Percentiles rank a stretch among this genome's conserved stretches.
phyloP scores from a whole-genome alignment of 352 stramenopile species.

The Peronospora belbahrii region DNA sequence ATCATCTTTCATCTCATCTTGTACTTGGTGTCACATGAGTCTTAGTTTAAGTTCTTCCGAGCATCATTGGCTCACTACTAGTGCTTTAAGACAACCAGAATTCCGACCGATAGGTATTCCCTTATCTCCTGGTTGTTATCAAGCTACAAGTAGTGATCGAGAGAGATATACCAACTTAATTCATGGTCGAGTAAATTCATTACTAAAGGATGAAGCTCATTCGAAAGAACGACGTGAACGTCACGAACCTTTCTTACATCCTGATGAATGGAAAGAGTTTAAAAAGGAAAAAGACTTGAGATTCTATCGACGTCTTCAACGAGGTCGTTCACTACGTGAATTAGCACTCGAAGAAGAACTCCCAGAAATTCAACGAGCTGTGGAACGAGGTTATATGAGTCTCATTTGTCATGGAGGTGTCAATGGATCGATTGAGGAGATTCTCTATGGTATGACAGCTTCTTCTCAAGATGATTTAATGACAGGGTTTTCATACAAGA shows the following conservation, averaged over 20 bases:
- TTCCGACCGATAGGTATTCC: constrained; percentile 16
- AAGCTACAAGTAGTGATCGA: constrained; percentile 27
- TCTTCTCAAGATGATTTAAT: constrained; percentile 27
- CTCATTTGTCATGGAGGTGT: constrained; percentile 28
- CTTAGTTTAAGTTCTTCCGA: constrained; percentile 1
- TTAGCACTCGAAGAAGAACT: constrained; percentile 21
- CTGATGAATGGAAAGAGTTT: constrained; percentile 39
- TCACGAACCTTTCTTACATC: constrained; percentile 29
- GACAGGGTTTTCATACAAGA: constrained; percentile 30
- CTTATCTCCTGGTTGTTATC: constrained; percentile 24
- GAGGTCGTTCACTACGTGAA: constrained; percentile 13
- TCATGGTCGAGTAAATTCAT: constrained; percentile 20
- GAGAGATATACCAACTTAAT: constrained; percentile 26
- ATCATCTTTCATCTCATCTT: no score
- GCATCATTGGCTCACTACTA: not conserved
- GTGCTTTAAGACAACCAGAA: not conserved
- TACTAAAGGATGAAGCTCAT: constrained; percentile 27
- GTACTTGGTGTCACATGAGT: no score
- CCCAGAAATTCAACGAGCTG: constrained; percentile 11
- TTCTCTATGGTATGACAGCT: constrained; percentile 37
- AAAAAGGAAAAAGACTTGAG: constrained; percentile 29
- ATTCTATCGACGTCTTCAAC: constrained; percentile 29
- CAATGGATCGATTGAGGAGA: constrained; percentile 28
- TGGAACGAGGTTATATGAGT: constrained; percentile 24
- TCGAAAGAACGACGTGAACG: constrained; percentile 10